Conservation (phyloP, 305 asterid species). For the Withania somnifera region DNA sequence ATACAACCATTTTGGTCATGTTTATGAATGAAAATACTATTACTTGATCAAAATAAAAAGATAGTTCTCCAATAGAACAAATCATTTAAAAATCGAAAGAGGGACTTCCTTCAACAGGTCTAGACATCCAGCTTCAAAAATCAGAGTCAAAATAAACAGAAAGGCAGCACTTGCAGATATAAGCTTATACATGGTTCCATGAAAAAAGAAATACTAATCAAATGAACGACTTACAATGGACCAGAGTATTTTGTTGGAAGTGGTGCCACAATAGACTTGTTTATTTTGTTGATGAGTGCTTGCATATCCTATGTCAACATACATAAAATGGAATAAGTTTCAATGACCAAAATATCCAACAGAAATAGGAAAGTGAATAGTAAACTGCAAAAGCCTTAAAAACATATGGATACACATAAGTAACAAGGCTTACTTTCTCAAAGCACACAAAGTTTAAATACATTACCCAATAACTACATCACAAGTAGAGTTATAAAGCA, state of each 20-base stretch:
- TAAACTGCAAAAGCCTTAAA: not conserved
- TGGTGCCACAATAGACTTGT: conserved; percentile 84
- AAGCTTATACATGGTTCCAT: not conserved
- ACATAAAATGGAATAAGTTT: conserved; percentile 11
- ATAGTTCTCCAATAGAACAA: not conserved
- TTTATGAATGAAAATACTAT: too few relatives aligned
- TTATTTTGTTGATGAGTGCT: conserved; percentile 87
- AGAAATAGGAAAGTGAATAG: conserved; percentile 7
- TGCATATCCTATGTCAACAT: conserved; percentile 68
- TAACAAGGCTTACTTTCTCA: conserved; percentile 9
- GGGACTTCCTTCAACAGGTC: not conserved
- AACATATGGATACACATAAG: not conserved
- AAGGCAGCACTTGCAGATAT: not conserved
- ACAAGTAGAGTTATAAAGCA: not conserved
- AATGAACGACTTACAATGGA: conserved; percentile 46
- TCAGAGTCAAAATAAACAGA: not conserved
- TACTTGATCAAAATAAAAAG: too few relatives aligned
- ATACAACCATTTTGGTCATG: too few relatives aligned
- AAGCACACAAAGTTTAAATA: not conserved
- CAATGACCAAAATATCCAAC: conserved; percentile 6
- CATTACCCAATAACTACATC: not conserved
- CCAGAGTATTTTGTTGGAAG: conserved; percentile 78
- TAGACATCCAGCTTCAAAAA: not conserved
- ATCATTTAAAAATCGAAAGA: not conserved
- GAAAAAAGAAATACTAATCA: not conserved